phyloP scores from a whole-genome alignment of 306 rosid genomes.

The Glycine latifolia region DNA sequence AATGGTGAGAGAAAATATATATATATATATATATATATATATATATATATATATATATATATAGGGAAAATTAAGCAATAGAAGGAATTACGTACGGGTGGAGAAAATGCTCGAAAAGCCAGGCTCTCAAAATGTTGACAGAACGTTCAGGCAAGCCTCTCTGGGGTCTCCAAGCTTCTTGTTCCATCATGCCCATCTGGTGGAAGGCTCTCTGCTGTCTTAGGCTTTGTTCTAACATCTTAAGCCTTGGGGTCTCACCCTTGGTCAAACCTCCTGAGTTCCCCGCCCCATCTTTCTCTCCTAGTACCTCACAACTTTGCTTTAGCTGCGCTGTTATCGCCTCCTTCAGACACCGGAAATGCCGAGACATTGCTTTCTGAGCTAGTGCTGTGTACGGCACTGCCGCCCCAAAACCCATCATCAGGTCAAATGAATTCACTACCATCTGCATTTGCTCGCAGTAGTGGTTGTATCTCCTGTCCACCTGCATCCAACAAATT shows the following conservation, averaged over 20 bases:
- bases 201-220: slow-evolving; percentile 95
- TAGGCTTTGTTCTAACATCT: slow-evolving; percentile 81
- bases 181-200: slow-evolving; percentile 98
- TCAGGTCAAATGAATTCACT: slow-evolving; percentile 86
- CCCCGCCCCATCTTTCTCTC: slow-evolving; percentile 89
- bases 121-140: slow-evolving; percentile 94
- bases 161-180: slow-evolving; percentile 99
- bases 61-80: too few relatives aligned
- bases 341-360: slow-evolving; percentile 94
- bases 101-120: slow-evolving; percentile 99
- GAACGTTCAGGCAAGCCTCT: slow-evolving; percentile 98
- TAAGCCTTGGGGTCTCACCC: slow-evolving; percentile 98
- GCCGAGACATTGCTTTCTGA: slow-evolving; percentile 96
- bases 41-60: neutral
- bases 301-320: slow-evolving; percentile 78
- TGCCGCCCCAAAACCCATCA: slow-evolving; percentile 95
- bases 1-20: neutral
- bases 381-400: slow-evolving; percentile 93
- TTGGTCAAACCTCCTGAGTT: slow-evolving; percentile 72
- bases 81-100: slow-evolving; percentile 77
- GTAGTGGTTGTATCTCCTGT: slow-evolving; percentile 87
- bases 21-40: too few relatives aligned
- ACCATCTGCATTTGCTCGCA: slow-evolving; percentile 99
- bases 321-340: slow-evolving; percentile 73
- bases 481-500: slow-evolving; percentile 63